Evolutionary conservation across 768 basidiomycete genomes (phyloP), one percentile per base, ranked within the genome.

Genomic region (Harrya chromipes): DNA sequence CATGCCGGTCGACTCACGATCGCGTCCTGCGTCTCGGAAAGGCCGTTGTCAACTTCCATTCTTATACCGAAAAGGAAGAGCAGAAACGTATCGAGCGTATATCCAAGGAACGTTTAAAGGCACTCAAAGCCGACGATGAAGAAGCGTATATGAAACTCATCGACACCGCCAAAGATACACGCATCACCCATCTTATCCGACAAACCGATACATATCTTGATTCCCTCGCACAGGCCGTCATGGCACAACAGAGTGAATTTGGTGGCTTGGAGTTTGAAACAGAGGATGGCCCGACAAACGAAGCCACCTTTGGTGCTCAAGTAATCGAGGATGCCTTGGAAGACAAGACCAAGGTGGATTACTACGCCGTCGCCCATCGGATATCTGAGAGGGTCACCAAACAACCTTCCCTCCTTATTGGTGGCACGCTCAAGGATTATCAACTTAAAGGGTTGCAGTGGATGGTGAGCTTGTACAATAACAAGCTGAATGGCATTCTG

Each of bases 101-200:
- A 39, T 85, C 89, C 40, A 98, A 98, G 74, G 97, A 98, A 69
- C 93, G 94, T 90, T 74, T 99, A 55, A 93, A 90, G 74, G 97
- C 95, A 8, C 83, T 98, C 58, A 94, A 95, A 72, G 89, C 89
- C 24, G 94, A 98, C 64, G 95, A 99, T 73, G 97, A 99, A 74
- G 97, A 97, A 71, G 94, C 92, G n/a, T 99, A 99, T 70, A 87
- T 97, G 82, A 94, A 94, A 66, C 87, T 99, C 61, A 91, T 99
- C 62, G 97, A 98, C 68, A 97, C 94, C 16, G 95, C 95, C 50
- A 99, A 99, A 69, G 97, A 99, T 62, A 97, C 95, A 10, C 88
- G 97, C 70, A 97, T 99, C 71, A 97, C 94, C 0, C 97, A 98
- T 70, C 75, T 98, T 23, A 75, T 99, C 49, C 78, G 87, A 39